Evolutionary conservation across 1,139 yeast species (phyloP).

Genomic region (Arxiozyma telluris): DNA sequence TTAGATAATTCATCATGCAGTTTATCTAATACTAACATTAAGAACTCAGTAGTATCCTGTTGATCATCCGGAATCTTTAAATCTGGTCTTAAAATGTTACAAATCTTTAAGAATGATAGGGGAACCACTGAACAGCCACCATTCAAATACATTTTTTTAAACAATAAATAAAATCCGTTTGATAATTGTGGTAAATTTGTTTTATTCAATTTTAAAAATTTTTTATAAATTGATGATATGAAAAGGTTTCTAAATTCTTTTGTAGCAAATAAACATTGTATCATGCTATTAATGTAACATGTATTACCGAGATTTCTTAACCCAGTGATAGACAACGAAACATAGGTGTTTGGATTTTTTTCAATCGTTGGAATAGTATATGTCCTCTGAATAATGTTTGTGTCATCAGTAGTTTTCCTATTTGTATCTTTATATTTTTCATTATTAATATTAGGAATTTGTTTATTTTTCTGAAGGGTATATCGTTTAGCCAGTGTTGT

Average conservation of each 20-base stretch:
- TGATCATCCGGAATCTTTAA: conserved; percentile 62
- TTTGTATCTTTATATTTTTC: neutral
- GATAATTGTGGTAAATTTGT: conserved; percentile 23
- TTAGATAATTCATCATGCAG: conserved; percentile 58
- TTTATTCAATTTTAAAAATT: conserved; percentile 32
- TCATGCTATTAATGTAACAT: conserved; percentile 62
- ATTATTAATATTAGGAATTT: neutral
- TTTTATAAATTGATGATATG: conserved; percentile 36
- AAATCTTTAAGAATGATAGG: conserved; percentile 47
- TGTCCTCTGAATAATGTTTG: neutral
- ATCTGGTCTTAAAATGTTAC: conserved; percentile 52
- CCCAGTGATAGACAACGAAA: conserved; percentile 49
- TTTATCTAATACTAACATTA: conserved; percentile 55
- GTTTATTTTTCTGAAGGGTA: neutral
- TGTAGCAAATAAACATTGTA: conserved; percentile 58
- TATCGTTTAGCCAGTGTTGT: neutral
- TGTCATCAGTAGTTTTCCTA: neutral
- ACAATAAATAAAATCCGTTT: conserved; percentile 42
- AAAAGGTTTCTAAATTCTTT: conserved; percentile 38
- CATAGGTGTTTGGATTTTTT: conserved; percentile 35
- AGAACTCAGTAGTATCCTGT: conserved; percentile 72
- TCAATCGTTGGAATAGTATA: conserved; percentile 32
- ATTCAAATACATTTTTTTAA: conserved; percentile 39
- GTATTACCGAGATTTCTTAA: conserved; percentile 61
- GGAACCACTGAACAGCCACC: conserved; percentile 61